Conservation (phyloP, 306 rosid genomes). For the Pyrus bretschneideri region DNA sequence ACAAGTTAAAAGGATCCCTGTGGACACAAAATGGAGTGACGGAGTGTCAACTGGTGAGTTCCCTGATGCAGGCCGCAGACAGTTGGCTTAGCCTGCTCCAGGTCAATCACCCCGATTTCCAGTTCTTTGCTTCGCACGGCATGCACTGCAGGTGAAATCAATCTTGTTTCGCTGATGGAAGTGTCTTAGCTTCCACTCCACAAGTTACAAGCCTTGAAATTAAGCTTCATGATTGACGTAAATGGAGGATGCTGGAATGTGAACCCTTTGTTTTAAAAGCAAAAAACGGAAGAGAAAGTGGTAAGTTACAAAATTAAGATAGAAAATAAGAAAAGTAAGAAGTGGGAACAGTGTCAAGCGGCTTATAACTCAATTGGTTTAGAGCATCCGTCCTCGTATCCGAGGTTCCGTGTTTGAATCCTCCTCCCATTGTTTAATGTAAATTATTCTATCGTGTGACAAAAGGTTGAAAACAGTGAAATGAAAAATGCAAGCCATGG, state of each 20-base stretch:
- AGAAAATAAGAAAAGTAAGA: constrained; percentile 1
- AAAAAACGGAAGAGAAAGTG: background rate
- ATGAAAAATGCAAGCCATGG: constrained; percentile 8
- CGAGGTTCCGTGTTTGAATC: too few relatives aligned
- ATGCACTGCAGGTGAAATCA: constrained; percentile 42
- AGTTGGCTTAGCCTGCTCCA: constrained; percentile 64
- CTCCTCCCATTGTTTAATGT: too few relatives aligned
- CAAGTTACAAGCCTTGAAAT: constrained; percentile 25
- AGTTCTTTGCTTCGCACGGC: constrained; percentile 61
- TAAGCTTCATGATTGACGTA: constrained; percentile 15
- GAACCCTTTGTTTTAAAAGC: constrained; percentile 14
- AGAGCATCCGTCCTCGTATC: too few relatives aligned
- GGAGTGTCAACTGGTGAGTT: constrained; percentile 49
- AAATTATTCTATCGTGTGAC: too few relatives aligned
- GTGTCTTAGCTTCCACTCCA: constrained; percentile 13
- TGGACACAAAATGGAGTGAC: constrained; percentile 50
- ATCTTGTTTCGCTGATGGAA: constrained; percentile 1
- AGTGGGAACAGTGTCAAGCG: too few relatives aligned
- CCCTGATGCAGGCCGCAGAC: constrained; percentile 62
- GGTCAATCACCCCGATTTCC: constrained; percentile 81
- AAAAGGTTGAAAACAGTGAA: background rate
- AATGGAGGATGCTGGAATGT: constrained; percentile 21
- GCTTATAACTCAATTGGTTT: too few relatives aligned
- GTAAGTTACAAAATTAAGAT: constrained; percentile 7
- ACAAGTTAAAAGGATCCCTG: constrained; percentile 63